Evolutionary conservation across 1,284 basidiomycete species (phyloP).

Genomic region (Crucibulum parvulum): DNA sequence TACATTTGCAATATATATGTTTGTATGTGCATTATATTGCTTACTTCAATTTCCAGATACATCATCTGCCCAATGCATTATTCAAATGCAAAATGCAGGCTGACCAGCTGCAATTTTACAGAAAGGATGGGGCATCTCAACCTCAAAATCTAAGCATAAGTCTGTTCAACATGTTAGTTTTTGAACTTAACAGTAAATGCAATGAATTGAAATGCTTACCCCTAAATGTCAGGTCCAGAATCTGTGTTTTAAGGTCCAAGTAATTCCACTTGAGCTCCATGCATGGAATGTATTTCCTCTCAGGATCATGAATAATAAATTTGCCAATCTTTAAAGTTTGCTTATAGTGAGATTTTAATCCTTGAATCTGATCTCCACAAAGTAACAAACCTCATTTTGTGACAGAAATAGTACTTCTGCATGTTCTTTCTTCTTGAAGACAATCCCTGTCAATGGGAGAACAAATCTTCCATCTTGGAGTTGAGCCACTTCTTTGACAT

Average conservation of each 20-base stretch:
- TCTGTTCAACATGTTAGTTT: background rate
- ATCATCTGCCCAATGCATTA: constrained; percentile 33
- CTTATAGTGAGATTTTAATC: too few relatives aligned
- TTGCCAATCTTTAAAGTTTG: too few relatives aligned
- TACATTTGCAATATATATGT: constrained; percentile 30
- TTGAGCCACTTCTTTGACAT: constrained; percentile 30
- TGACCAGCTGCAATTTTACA: constrained; percentile 2
- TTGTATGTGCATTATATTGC: constrained; percentile 34
- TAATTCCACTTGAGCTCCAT: background rate
- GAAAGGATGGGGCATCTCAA: background rate
- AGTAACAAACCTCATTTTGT: too few relatives aligned
- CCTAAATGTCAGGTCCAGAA: background rate
- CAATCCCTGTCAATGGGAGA: constrained; percentile 17
- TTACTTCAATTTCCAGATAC: constrained; percentile 40
- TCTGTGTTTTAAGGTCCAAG: background rate
- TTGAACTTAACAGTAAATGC: background rate
- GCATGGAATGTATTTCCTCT: background rate
- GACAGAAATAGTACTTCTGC: constrained; percentile 10
- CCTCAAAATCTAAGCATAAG: background rate
- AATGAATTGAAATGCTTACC: background rate
- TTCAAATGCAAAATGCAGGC: constrained; percentile 12
- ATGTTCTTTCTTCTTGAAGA: background rate
- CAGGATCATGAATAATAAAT: background rate
- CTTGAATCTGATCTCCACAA: too few relatives aligned
- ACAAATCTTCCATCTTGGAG: constrained; percentile 20